Evolutionary conservation across 2,329 filamentous ascomycete genomes (phyloP), one percentile per base, ranked within the genome.

Genomic region (Hypoxylon sp.): DNA sequence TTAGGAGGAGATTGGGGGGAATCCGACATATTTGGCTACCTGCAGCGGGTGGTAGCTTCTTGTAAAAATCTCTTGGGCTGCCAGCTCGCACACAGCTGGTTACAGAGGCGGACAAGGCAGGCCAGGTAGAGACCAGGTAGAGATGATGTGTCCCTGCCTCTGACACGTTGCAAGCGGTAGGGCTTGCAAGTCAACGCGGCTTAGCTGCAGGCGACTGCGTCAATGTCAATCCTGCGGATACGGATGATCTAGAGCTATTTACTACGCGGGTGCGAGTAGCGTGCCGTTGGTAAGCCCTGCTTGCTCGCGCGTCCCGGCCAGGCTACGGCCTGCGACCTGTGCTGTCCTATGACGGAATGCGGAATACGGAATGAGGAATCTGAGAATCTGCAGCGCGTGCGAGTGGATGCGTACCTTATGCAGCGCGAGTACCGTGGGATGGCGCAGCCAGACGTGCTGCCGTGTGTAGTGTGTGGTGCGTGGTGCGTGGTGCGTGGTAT

Each of bases 21-120:
- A 78, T 85, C 90, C 83, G 93, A 96, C 93, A 97, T 95, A 92
- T 91, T 88, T 88, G 87, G 87, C 83, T 85, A 83, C 81, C 80
- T 85, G 83, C 83, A 85, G 82, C 82, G 83, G 83, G 76, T 83
- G 79, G 79, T 82, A 77, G 80, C 82, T 84, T 82, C 78, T 81
- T 83, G 80, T 80, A 78, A 82, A 79, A 68, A 69, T 81, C 79
- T 79, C 77, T 79, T 79, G 79, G 78, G 76, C 71, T 78, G 80
- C 81, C 77, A 79, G 75, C 79, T 82, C 78, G 79, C 75, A 84
- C 75, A 84, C 83, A 83, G 79, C 78, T 77, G 72, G 77, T 73
- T 73, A 76, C 70, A 72, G n/a, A 72, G 69, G 69, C 18, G 31
- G 31, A 35, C 31, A 35, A 35, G 31, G 31, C 18, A 35, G 31